Evolutionary conservation across 1,284 basidiomycete species (phyloP).

Genomic region (Ustilago nuda): DNA sequence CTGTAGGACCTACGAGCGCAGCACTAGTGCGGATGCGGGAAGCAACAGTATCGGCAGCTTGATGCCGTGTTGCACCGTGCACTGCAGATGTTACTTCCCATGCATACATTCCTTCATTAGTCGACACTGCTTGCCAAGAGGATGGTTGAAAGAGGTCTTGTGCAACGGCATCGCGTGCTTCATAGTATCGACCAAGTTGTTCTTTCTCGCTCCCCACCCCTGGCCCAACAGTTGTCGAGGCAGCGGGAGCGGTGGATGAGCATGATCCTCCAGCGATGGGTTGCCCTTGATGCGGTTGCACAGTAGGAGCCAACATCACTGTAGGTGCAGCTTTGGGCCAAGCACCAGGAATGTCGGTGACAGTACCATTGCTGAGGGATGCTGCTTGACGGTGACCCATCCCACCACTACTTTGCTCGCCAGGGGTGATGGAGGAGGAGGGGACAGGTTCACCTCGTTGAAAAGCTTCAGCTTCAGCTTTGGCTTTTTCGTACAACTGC

Average conservation of each 20-base stretch:
- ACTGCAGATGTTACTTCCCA: constrained; percentile 45
- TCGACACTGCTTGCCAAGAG: background rate
- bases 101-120: constrained; percentile 16
- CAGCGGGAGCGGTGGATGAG: background rate
- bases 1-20: background rate
- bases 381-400: constrained; percentile 16
- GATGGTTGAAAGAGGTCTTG: constrained; percentile 28
- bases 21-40: constrained; percentile 16
- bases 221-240: background rate
- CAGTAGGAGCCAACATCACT: background rate
- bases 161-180: constrained; percentile 55
- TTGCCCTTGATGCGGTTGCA: background rate
- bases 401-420: background rate
- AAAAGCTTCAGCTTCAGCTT: constrained; percentile 50
- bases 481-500: constrained; percentile 56
- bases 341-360: constrained; percentile 15
- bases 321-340: constrained; percentile 16
- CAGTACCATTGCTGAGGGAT: constrained; percentile 21
- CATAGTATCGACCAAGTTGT: constrained; percentile 59
- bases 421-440: background rate
- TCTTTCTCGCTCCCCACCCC: constrained; percentile 49
- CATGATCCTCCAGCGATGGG: background rate
- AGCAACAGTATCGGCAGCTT: constrained; percentile 31
- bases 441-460: constrained; percentile 34
- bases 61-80: constrained; percentile 38